Base-by-base conservation (phyloP, 148 eudicot genomes). In the Simmondsia chinensis region DNA sequence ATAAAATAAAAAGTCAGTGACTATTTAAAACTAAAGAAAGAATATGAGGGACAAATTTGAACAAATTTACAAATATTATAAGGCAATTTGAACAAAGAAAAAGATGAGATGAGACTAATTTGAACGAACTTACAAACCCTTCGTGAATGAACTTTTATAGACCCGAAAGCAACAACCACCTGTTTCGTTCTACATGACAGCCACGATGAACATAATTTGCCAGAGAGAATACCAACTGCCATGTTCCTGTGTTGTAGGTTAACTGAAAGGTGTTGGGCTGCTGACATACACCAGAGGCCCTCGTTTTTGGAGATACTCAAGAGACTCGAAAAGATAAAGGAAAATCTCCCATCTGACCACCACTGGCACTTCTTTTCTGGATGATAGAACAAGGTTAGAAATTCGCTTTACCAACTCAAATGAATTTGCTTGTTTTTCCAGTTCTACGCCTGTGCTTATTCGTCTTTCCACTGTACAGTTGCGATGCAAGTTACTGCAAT, bases 291-390 rank as follows among this genome's bases (percentile, higher is more conserved):
- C 56, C 41, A 65, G 48, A 78, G 97, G 63, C 97, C 97, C 27
- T 52, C 95, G 5, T 89, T 89, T 68, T 65, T 84, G 73, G 88
- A 89, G 13, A 84, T 89, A 65, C 72, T 89, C 9, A 84, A 74
- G 74, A 74, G 59, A 63, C 95, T 89, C 5, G 97, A 89, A 25
- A 84, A 79, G 57, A 76, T 82, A 0, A 89, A 72, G 66, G 93
- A 76, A 20, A 52, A 36, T 33, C 31, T 67, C 52, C 71, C 82
- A 25, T 19, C 75, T 12, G 95, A 84, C 33, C 76, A 79, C 64
- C 88, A 74, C 50, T 81, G 95, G 97, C 58, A 69, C 50, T 61
- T 78, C 56, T 88, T 88, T 63, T 55, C 94, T 39, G 70, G 80
- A 39, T 87, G 60, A 60, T 46, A 46, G 12, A 32, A 9, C 35